Conservation (phyloP, 169 alveolate species). For the Plasmodium coatneyi region DNA sequence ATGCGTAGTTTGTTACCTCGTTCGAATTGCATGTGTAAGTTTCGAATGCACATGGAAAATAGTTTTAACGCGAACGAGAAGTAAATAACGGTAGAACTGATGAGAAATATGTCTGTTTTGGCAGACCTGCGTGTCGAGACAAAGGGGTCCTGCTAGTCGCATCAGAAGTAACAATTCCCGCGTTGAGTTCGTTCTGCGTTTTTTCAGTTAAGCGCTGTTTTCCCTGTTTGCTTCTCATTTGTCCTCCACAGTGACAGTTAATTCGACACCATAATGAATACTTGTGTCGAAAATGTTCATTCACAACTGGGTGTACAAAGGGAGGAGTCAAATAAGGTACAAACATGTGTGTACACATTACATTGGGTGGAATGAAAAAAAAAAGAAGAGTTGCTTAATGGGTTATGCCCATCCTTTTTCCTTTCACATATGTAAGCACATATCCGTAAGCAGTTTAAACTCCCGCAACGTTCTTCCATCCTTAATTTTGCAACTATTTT, state of each 20-base stretch:
- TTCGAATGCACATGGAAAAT: not conserved
- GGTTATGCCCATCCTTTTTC: not conserved
- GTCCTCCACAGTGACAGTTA: not conserved
- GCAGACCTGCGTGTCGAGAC: not conserved
- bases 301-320: not conserved
- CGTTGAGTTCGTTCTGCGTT: not conserved
- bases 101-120: not conserved
- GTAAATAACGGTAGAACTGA: not conserved
- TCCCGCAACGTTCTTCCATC: not conserved
- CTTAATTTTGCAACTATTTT: not conserved
- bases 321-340: not conserved
- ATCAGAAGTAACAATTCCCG: not conserved
- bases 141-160: not conserved
- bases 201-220: not conserved
- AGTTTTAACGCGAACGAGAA: not conserved
- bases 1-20: not conserved
- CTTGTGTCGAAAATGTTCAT: not conserved
- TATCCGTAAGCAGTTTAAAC: not conserved
- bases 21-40: not conserved
- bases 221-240: not conserved
- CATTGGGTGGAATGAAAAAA: not conserved
- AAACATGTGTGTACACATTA: not conserved
- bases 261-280: not conserved
- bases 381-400: not conserved
- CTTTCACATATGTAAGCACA: not conserved